These are phyloP conservation scores for Aspergillus floridensis DNA, from an alignment of 2,329 filamentous ascomycete species.

Conservation along the genomic window DNA sequence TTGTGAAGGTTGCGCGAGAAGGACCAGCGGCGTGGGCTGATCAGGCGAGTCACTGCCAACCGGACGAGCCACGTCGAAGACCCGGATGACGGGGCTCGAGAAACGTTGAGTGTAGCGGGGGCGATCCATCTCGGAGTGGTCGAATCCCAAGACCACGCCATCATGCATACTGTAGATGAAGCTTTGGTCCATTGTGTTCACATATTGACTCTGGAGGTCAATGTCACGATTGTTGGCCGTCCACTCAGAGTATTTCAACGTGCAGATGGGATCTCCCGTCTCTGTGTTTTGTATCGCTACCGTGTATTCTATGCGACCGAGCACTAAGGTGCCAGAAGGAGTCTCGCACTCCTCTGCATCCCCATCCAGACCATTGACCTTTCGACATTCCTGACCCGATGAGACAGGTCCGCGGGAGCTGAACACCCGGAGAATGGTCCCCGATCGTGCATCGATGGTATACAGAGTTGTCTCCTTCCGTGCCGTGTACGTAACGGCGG, in stretches of 20 bases:
- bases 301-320: conserved; percentile 86
- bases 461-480: conserved; percentile 88
- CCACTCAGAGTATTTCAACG: conserved; percentile 92
- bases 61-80: conserved; percentile 83
- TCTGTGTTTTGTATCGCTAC: conserved; percentile 77
- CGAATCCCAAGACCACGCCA: conserved; percentile 77
- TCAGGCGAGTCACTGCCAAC: conserved; percentile 64
- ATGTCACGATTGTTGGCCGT: conserved; percentile 85
- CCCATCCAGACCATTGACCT: conserved; percentile 59
- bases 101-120: conserved; percentile 68
- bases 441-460: conserved; percentile 82
- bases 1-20: conserved; percentile 80
- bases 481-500: conserved; percentile 82
- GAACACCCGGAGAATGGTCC: conserved; percentile 78
- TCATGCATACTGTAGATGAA: conserved; percentile 88
- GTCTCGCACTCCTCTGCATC: conserved; percentile 70
- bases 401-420: conserved; percentile 70
- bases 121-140: conserved; percentile 58
- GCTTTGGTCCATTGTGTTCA: conserved; percentile 73
- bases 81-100: conserved; percentile 74
- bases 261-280: conserved; percentile 75
- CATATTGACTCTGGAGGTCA: conserved; percentile 82
- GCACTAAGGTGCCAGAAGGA: conserved; percentile 72
- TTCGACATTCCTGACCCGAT: conserved; percentile 71
- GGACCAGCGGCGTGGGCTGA: conserved; percentile 64